phyloP scores from a whole-genome alignment of 805 yeast genomes.

The Cyberlindnera americana region DNA sequence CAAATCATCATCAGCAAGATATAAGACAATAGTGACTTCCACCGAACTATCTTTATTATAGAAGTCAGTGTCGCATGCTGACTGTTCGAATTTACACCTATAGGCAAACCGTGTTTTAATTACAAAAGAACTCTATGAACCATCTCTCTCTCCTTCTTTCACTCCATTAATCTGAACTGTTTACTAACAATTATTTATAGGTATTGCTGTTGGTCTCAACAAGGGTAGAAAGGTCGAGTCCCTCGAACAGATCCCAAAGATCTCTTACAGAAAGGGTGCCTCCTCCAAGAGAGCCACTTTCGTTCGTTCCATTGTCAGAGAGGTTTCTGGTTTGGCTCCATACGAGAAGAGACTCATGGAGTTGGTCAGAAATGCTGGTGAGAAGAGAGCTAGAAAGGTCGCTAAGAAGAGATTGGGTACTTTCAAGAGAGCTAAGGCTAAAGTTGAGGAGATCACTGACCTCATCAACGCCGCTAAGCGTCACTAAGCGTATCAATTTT shows the following conservation, averaged over 20 bases:
- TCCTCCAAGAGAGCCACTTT: conserved; percentile 92
- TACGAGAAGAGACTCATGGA: conserved; percentile 99
- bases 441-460: conserved; percentile 97
- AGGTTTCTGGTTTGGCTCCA: conserved; percentile 99
- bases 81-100: too few relatives aligned
- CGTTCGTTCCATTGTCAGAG: conserved; percentile 93
- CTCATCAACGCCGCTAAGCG: conserved; percentile 79
- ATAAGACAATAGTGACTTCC: too few relatives aligned
- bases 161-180: neutral
- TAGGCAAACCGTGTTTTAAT: too few relatives aligned
- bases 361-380: conserved; percentile 99
- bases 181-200: conserved; percentile 42
- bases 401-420: conserved; percentile 99
- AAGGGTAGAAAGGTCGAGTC: conserved; percentile 96
- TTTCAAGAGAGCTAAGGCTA: conserved; percentile 98
- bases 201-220: conserved; percentile 98
- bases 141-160: too few relatives aligned
- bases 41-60: too few relatives aligned
- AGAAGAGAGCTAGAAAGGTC: conserved; percentile 99
- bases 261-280: conserved; percentile 96
- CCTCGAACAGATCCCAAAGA: conserved; percentile 80
- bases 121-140: too few relatives aligned
- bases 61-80: too few relatives aligned
- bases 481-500: conserved; percentile 47
- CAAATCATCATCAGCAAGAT: too few relatives aligned